These are phyloP conservation scores for Malus sieversii DNA, from an alignment of 306 rosid species.

Conservation along the genomic window DNA sequence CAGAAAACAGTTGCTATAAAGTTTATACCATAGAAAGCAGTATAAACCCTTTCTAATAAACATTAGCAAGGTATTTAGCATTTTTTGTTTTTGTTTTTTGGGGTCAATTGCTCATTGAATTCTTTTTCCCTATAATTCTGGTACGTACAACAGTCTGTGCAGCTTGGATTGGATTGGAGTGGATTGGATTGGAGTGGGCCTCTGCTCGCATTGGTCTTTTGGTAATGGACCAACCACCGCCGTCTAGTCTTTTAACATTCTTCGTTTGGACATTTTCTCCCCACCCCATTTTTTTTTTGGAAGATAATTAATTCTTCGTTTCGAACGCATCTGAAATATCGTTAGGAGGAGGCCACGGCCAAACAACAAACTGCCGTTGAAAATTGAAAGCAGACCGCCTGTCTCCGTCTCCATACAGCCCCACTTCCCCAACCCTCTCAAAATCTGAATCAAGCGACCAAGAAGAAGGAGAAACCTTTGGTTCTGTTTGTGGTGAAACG, in stretches of 20 bases:
- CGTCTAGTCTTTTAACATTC: neutral
- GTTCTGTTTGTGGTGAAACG: neutral
- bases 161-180: no score
- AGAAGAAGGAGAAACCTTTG: neutral
- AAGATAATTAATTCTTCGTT: no score
- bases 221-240: no score
- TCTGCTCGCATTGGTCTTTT: neutral
- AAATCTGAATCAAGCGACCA: neutral
- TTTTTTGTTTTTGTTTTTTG: no score
- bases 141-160: no score
- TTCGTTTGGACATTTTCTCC: no score
- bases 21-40: no score
- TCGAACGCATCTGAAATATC: neutral
- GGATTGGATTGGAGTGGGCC: neutral
- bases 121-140: no score
- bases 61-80: neutral
- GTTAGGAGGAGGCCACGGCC: constrained; percentile 10
- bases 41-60: no score
- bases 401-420: constrained; percentile 52
- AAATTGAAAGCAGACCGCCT: constrained; percentile 33
- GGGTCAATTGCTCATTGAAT: no score
- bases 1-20: no score
- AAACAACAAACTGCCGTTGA: constrained; percentile 22
- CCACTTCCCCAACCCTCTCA: neutral
- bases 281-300: no score